A percentile compares a stretch with the other conserved stretches of the same genome.
phyloP scores from a whole-genome alignment of 345 rosid species.

The Sonneratia caseolaris region DNA sequence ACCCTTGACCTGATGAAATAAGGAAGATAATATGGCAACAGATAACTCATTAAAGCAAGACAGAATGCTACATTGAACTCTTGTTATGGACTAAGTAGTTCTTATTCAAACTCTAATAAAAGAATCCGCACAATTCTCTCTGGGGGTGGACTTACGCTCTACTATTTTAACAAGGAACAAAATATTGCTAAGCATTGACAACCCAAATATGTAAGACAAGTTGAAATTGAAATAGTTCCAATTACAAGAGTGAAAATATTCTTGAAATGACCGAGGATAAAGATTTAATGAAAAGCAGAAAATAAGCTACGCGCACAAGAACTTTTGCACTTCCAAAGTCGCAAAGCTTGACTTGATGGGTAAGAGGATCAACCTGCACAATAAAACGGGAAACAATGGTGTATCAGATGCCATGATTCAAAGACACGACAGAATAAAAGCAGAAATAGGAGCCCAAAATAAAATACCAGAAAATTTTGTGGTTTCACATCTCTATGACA shows the following conservation, averaged over 20 bases:
- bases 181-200: neutral
- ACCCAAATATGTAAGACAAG: neutral
- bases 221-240: neutral
- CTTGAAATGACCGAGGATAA: neutral
- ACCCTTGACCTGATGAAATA: conserved; percentile 45
- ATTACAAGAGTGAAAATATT: neutral
- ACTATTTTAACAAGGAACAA: too few relatives aligned
- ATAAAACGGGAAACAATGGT: neutral
- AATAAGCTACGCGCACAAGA: conserved; percentile 28
- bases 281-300: neutral
- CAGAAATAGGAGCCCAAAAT: neutral
- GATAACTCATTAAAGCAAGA: neutral
- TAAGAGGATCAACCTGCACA: conserved; percentile 62
- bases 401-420: conserved; percentile 1
- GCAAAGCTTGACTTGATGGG: conserved; percentile 74
- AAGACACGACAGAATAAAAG: neutral
- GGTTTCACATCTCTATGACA: conserved; percentile 94
- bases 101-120: neutral
- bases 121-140: neutral
- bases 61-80: neutral
- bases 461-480: conserved; percentile 76
- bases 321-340: conserved; percentile 85
- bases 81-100: neutral
- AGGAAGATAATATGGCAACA: neutral
- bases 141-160: too few relatives aligned